Conservation (phyloP, 2,329 filamentous ascomycete species). For the Fusarium sp. region DNA sequence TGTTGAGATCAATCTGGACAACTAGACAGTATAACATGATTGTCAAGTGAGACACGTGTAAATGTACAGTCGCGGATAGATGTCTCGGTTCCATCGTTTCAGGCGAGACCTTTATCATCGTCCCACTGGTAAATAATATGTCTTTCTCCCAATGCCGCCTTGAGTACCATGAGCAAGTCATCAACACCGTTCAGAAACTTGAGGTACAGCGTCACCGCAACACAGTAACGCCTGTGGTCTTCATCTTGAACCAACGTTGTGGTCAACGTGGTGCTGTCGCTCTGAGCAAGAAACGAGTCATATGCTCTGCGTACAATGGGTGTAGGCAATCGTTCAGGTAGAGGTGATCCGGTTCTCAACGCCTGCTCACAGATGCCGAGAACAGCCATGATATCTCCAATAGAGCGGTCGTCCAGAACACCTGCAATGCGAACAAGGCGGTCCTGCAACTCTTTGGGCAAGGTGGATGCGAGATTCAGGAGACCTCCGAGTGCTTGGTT, state of each 20-base stretch:
- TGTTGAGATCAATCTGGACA: too few relatives aligned
- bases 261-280: conserved; percentile 44
- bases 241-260: conserved; percentile 51
- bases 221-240: conserved; percentile 57
- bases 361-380: conserved; percentile 57
- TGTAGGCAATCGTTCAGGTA: conserved; percentile 58
- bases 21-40: too few relatives aligned
- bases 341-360: conserved; percentile 56
- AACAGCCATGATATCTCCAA: conserved; percentile 62
- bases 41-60: not conserved
- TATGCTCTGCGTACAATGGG: conserved; percentile 54
- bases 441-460: conserved; percentile 53
- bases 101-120: conserved; percentile 18
- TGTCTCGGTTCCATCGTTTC: too few relatives aligned
- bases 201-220: conserved; percentile 55
- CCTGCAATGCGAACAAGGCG: conserved; percentile 52
- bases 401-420: conserved; percentile 53
- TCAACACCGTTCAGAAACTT: conserved; percentile 55
- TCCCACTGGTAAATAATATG: conserved; percentile 48
- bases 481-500: conserved; percentile 49
- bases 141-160: conserved; percentile 54
- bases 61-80: not conserved
- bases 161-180: conserved; percentile 56
- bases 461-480: conserved; percentile 46
- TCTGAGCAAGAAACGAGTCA: conserved; percentile 37